Base-by-base conservation (phyloP, 495 filamentous ascomycete genomes). In the Xylaria telfairii region DNA sequence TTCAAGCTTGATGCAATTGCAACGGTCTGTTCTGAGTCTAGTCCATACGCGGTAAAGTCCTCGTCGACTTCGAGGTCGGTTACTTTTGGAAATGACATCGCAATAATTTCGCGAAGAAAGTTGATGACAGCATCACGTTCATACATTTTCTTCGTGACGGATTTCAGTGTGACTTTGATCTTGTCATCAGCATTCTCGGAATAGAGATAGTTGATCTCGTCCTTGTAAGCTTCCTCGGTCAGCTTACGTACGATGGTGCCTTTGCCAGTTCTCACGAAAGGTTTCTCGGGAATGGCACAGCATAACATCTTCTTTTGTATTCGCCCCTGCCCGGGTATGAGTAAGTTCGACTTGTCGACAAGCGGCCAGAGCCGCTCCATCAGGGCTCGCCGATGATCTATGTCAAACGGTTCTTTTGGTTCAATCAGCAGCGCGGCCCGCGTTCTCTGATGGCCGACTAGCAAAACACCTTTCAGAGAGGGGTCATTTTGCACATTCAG, bases 211-310 rank as follows among this genome's bases (percentile, higher is more conserved):
- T 88, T 81, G 28, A 90, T 88, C 13, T 84, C 74, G 7, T 80
- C 73, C 0, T 77, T 75, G 59, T 86, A 89, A 13, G 76, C 70
- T 8, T 71, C 54, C 71, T 89, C 87, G 4, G 87, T 80, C 34
- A 85, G 81, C 26, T 81, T 80, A 10, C 88, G 82, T 39, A 88
- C 86, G 68, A 90, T 81, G 0, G 85, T 87, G 0, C 87, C 87
- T 72, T 90, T 90, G 64, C 87, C 86, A 1, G 87, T 89, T 19
- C 82, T 80, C 8, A 84, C 79, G 51, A 84, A 86, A 5, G 79
- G 75, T 7, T 80, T 76, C 8, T 77, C 76, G 9, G 75, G 69
- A 1, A 83, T 78, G 34, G 85, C 59, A 4, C 83, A 65, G 7
- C 76, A 76, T 21, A 90, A 67, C 75, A 84, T 84, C 3, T 86